Evolutionary conservation across 225 moss, liverwort and hornwort species (phyloP).

Genomic region (Bryoerythrophyllum caledonicum): DNA sequence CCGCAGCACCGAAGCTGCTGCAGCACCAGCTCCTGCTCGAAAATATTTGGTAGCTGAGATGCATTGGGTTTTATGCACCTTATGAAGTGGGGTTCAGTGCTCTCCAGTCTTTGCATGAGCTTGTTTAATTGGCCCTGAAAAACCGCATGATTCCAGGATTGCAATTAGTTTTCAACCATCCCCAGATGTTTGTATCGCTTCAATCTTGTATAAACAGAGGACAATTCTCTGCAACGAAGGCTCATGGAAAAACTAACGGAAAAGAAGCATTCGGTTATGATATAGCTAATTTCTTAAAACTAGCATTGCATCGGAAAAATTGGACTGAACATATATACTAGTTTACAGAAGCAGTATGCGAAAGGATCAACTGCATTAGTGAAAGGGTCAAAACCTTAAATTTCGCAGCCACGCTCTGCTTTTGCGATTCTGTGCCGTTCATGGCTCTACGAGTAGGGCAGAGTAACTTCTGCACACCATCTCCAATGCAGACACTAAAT

Average conservation of each 20-base stretch:
- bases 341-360: background rate
- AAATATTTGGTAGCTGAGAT: constrained; percentile 72
- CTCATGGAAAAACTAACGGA: background rate
- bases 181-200: background rate
- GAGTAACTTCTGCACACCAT: constrained; percentile 83
- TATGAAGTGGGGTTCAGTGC: constrained; percentile 96
- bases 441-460: constrained; percentile 78
- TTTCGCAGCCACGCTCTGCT: constrained; percentile 98
- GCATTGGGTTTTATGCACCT: constrained; percentile 96
- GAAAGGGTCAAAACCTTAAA: constrained; percentile 66
- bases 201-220: background rate
- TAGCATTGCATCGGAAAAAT: background rate
- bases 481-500: constrained; percentile 85
- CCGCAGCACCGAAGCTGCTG: constrained; percentile 99
- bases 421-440: constrained; percentile 83
- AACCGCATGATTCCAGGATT: constrained; percentile 9
- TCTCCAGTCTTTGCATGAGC: constrained; percentile 93
- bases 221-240: background rate
- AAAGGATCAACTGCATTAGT: background rate
- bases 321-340: background rate
- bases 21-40: constrained; percentile 92
- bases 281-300: background rate
- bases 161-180: constrained; percentile 3
- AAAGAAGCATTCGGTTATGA: background rate
- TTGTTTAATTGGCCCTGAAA: constrained; percentile 86